phyloP scores from a whole-genome alignment of 2,329 filamentous ascomycete genomes.

The Fonsecaea nubica region DNA sequence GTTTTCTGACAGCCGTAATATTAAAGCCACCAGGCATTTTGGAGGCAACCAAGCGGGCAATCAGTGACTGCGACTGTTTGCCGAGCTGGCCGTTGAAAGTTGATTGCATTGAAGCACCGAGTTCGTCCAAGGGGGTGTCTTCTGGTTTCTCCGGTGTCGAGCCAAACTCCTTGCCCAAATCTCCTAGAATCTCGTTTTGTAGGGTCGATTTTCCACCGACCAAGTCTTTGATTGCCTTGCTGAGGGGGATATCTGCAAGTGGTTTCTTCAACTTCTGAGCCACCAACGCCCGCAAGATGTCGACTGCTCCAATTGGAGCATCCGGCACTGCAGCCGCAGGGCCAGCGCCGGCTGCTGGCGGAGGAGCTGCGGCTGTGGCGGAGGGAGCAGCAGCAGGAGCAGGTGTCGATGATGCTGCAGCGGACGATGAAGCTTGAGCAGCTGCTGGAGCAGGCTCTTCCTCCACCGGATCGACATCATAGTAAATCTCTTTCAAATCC shows the following conservation, averaged over 20 bases:
- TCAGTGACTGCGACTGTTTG: slow-evolving; percentile 91
- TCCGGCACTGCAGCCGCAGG: slow-evolving; percentile 87
- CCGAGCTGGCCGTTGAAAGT: slow-evolving; percentile 99
- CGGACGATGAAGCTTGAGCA: slow-evolving; percentile 47
- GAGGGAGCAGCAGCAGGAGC: slow-evolving; percentile 63
- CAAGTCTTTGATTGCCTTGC: slow-evolving; percentile 97
- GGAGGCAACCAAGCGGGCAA: slow-evolving; percentile 93
- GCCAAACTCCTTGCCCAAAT: slow-evolving; percentile 97
- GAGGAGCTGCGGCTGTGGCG: slow-evolving; percentile 59
- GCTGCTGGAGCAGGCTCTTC: slow-evolving; percentile 75
- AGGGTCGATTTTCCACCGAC: slow-evolving; percentile 98
- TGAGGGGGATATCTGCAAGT: slow-evolving; percentile 83
- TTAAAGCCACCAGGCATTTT: slow-evolving; percentile 99
- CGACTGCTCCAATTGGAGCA: slow-evolving; percentile 83
- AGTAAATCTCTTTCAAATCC: slow-evolving; percentile 99
- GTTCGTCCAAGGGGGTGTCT: slow-evolving; percentile 93
- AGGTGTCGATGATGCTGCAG: slow-evolving; percentile 55
- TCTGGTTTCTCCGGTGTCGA: slow-evolving; percentile 98
- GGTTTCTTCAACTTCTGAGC: slow-evolving; percentile 98
- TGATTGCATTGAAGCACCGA: slow-evolving; percentile 92
- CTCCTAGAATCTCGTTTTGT: slow-evolving; percentile 97
- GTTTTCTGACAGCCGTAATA: slow-evolving; percentile 93
- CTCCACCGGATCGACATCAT: slow-evolving; percentile 93
- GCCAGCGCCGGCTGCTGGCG: slow-evolving; percentile 74
- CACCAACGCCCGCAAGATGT: slow-evolving; percentile 86